Evolutionary conservation across 768 basidiomycete genomes (phyloP).

Genomic region (Coprinellus aureogranulatus): DNA sequence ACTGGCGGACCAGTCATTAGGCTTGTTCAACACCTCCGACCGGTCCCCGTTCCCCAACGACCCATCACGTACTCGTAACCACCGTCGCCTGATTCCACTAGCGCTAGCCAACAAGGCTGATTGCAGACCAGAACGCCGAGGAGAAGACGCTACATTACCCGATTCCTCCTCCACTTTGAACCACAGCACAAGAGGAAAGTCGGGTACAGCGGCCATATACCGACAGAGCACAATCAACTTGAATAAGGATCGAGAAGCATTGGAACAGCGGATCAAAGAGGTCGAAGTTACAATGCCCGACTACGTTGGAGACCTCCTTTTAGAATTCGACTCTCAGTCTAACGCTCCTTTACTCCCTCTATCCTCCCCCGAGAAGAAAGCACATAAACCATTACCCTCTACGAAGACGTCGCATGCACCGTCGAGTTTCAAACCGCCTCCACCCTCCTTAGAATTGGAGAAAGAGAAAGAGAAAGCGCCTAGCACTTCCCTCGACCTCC

Average conservation of each 20-base stretch:
- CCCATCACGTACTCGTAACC: background rate
- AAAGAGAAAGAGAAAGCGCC: too few species aligned
- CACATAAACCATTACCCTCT: background rate
- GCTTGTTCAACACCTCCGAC: background rate
- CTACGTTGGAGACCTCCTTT: constrained; percentile 44
- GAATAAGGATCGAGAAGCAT: background rate
- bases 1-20: background rate
- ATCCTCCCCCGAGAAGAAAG: background rate
- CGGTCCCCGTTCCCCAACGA: background rate
- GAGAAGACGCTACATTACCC: background rate
- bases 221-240: background rate
- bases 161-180: background rate
- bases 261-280: constrained; percentile 16
- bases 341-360: background rate
- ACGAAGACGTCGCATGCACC: background rate
- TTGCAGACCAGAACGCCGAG: background rate
- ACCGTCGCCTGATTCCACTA: constrained; percentile 2
- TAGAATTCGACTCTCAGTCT: constrained; percentile 32
- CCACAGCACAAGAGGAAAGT: background rate
- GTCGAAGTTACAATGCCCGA: constrained; percentile 39
- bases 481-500: background rate
- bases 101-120: constrained; percentile 4
- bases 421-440: background rate
- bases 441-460: too few species aligned
- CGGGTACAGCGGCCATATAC: background rate